A percentile compares a stretch with the other conserved stretches of the same genome.
Conservation (phyloP, 306 rosid genomes). For the Fragaria vesca region DNA sequence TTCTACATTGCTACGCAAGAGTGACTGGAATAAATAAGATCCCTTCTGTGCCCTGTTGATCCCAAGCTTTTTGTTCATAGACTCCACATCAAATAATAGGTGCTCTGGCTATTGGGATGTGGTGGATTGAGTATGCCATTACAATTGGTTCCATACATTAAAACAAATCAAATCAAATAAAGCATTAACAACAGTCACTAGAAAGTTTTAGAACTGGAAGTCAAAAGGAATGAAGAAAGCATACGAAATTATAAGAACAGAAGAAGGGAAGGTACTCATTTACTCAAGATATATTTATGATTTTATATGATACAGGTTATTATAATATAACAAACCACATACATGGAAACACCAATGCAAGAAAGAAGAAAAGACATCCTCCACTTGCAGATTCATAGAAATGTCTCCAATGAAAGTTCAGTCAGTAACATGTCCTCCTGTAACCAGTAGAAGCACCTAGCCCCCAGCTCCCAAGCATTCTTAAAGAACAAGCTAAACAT, state of each 20-base stretch:
- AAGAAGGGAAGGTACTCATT: neutral
- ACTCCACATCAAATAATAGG: constrained; percentile 60
- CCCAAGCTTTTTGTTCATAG: constrained; percentile 69
- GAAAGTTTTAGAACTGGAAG: neutral
- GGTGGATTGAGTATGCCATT: neutral
- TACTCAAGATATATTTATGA: neutral
- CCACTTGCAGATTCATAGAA: neutral
- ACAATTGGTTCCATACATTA: neutral
- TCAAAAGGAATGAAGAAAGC: neutral
- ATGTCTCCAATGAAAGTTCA: neutral
- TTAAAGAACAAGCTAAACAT: neutral
- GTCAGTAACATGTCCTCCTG: neutral
- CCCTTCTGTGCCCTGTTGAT: constrained; percentile 70
- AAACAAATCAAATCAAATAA: neutral
- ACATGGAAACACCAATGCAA: neutral
- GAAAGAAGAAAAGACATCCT: constrained; percentile 6
- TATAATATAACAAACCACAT: neutral
- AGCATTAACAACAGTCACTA: neutral
- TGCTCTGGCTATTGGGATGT: constrained; percentile 71
- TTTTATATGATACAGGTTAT: neutral
- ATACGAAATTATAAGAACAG: neutral
- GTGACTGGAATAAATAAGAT: constrained; percentile 65
- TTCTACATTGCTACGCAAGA: constrained; percentile 46
- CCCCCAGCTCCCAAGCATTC: neutral
- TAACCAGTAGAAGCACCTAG: neutral